Base-by-base conservation (phyloP, 1,139 yeast genomes). In the Pichiaceae sp. region DNA sequence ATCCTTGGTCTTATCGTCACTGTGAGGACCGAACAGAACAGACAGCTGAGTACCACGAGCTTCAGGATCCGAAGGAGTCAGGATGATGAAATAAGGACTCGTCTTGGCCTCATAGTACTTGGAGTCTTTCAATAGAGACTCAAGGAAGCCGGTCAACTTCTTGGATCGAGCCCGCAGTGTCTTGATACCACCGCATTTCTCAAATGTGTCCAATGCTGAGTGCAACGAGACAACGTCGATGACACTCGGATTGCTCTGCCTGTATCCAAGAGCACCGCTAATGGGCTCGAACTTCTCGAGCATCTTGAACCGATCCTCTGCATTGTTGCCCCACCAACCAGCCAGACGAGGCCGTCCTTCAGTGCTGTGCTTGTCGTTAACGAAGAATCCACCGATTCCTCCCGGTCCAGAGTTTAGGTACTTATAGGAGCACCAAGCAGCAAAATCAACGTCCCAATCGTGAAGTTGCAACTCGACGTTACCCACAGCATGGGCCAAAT, bases 321-420 rank as follows among this genome's bases (percentile, higher is more conserved):
- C 64, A 47, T 82, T 75, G 53, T 85, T 87, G 1, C 96, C 96
- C 96, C 97, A 89, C 97, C 97, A 89, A 1, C 97, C 97, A 0
- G 96, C 95, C 38, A 84, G 64, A 45, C 96, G 66, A 1, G 95
- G 82, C 31, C 29, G 34, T 27, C 72, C 52, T 36, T 65, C 65
- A 37, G 60, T 49, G 8, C 38, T 42, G 53, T 62, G 45, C 37
- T 51, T 58, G 46, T 75, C 78, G 55, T 86, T 75, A 20, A 87
- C 80, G 52, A 75, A 87, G 19, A 84, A 69, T 0, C 95, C 95
- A 2, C 86, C 95, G 48, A 86, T 83, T 4, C 79, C 87, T 31
- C 96, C 97, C 0, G 96, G 96, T 0, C 97, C 97, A 4, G 95
- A 61, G 55, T 89, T 89, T 47, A 89, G 62, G 55, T 89, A 89